Conservation (phyloP, 169 alveolate species). For the Eimeria falciformis region DNA sequence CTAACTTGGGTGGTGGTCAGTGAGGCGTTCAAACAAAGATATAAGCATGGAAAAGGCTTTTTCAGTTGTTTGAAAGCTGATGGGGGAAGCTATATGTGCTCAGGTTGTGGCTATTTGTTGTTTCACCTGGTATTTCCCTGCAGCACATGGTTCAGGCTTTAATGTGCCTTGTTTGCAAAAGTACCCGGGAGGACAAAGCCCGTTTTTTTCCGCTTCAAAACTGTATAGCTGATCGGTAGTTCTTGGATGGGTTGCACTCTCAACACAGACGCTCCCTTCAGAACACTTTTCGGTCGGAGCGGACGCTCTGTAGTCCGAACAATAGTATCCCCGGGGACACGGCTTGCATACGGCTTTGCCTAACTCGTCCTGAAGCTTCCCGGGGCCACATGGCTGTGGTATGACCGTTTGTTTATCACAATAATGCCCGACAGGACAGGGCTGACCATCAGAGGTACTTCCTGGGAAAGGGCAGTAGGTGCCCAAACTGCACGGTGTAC, state of each 20-base stretch:
- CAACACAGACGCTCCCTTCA: slow-evolving; percentile 80
- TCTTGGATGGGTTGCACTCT: slow-evolving; percentile 62
- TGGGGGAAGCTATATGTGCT: too few species aligned
- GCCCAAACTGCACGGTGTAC: slow-evolving; percentile 79
- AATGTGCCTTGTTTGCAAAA: slow-evolving; percentile 11
- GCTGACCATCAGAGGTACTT: neutral
- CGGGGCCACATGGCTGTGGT: slow-evolving; percentile 74
- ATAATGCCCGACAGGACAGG: slow-evolving; percentile 77
- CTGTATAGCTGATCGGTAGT: slow-evolving; percentile 77
- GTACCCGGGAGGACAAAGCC: slow-evolving; percentile 70
- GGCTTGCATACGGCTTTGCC: slow-evolving; percentile 81
- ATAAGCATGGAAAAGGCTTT: too few species aligned
- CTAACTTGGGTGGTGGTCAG: too few species aligned
- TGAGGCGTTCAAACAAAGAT: too few species aligned
- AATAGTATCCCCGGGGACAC: slow-evolving; percentile 83
- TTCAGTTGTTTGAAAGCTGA: too few species aligned
- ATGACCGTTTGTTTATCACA: slow-evolving; percentile 62
- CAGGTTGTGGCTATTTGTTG: too few species aligned
- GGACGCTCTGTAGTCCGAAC: slow-evolving; percentile 81
- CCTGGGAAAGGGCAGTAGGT: slow-evolving; percentile 74
- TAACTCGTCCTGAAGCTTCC: slow-evolving; percentile 80
- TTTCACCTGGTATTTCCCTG: slow-evolving; percentile 69
- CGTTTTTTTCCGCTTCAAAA: slow-evolving; percentile 41
- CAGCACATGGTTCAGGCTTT: slow-evolving; percentile 58
- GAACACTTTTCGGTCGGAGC: slow-evolving; percentile 81